Percentiles rank a stretch among this genome's conserved stretches.
Evolutionary conservation across 352 stramenopile species (phyloP).

Genomic region (Phytophthora brassicae): DNA sequence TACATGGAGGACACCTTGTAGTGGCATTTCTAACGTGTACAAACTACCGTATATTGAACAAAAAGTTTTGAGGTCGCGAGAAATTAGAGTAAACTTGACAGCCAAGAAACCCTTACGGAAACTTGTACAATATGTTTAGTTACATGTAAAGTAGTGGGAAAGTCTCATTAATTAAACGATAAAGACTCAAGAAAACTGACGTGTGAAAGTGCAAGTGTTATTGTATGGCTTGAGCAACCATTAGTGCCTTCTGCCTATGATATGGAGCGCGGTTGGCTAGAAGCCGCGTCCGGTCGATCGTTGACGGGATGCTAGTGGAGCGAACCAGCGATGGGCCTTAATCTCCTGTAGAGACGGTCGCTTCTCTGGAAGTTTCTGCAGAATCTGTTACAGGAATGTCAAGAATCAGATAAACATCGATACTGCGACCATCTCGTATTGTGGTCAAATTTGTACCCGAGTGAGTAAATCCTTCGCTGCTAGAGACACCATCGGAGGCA

Average conservation of each 20-base stretch:
- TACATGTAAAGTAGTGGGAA: not conserved
- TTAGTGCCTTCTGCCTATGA: conserved; percentile 4
- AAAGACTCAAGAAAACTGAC: not conserved
- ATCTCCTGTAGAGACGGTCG: conserved; percentile 70
- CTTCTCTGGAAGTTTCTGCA: conserved; percentile 66
- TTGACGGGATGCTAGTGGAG: conserved; percentile 53
- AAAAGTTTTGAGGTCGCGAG: no score
- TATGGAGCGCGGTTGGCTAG: conserved; percentile 11
- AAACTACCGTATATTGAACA: no score
- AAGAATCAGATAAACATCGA: not conserved
- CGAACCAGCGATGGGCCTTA: conserved; percentile 79
- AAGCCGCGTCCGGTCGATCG: conserved; percentile 37
- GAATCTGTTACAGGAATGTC: conserved; percentile 43
- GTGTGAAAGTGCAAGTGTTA: not conserved
- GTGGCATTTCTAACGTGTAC: not conserved
- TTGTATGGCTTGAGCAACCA: not conserved
- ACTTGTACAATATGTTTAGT: no score
- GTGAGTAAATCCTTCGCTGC: conserved; percentile 75
- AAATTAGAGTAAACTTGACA: no score
- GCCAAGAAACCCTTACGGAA: not conserved
- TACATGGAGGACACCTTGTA: not conserved
- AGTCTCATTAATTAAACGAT: not conserved
- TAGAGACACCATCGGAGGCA: conserved; percentile 71
- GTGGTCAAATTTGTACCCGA: conserved; percentile 37
- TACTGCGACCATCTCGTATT: not conserved